Base-by-base conservation (phyloP, 1,284 basidiomycete species). In the Moesziomyces aphidis region DNA sequence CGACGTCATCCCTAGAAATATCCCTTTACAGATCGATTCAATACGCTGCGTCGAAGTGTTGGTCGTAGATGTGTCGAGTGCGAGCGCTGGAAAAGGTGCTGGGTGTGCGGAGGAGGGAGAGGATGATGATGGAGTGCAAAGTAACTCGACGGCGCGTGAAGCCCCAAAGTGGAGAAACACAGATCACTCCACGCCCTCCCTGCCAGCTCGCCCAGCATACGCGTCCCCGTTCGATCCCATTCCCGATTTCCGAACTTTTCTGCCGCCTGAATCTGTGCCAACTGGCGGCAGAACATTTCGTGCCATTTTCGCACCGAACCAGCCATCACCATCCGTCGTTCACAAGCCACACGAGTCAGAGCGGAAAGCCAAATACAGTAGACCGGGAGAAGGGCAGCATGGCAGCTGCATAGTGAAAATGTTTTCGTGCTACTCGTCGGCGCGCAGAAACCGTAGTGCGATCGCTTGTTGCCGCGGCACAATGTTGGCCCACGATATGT, bases 401-500 rank as follows among this genome's bases (percentile, higher is more conserved):
- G 4, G 39, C 6, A 19, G 39, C 17, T 42, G 36, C 36, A 39
- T 39, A 11, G 15, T n/a, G n/a, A n/a, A 13, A 6, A 39, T 34
- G 39, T 1, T n/a, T 19, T 17, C 1, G 17, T 4, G 39, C 39
- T 42, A 42, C 39, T 50, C 19, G 8, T 26, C 6, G 8, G 5
- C 1, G 53, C 39, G 59, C 5, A 45, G 36, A 39, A 65, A 58
- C 15, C 54, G 54, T 1, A 73, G 48, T 0, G 56, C 34, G 10
- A 55, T 23, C 11, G 71, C 71, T 21, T 73, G 71, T 11, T 69
- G 65, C 31, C 55, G 56, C 4, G 65, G 54, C 5, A 73, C 15
- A 19, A 73, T 65, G 50, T 73, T 73, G 44, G 17, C 49, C 26
- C 64, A 69, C 9, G 71, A 57, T 5, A 73, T 24, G 55, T 62